These are phyloP conservation scores for Cyclospora cayetanensis DNA, from an alignment of 169 alveolate genomes.

Conservation along the genomic window DNA sequence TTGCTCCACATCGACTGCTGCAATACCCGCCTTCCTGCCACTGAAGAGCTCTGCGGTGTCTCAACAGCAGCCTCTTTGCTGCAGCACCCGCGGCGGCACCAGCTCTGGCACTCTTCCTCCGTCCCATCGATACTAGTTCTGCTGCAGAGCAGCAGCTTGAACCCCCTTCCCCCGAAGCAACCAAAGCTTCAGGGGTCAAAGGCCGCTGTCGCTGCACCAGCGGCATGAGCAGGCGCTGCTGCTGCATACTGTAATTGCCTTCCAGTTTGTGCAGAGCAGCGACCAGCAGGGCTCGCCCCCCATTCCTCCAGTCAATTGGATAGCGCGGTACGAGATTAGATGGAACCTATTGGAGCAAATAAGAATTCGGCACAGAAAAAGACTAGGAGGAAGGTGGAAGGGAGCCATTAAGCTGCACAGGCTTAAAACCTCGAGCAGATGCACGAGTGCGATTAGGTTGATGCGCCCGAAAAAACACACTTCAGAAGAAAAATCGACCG, in stretches of 20 bases:
- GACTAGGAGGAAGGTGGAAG: neutral
- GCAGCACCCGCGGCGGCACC: constrained; percentile 56
- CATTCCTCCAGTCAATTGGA: constrained; percentile 91
- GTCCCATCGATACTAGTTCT: constrained; percentile 16
- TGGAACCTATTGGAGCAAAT: constrained; percentile 79
- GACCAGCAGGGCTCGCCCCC: constrained; percentile 86
- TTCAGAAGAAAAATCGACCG: too few species aligned
- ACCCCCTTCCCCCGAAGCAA: constrained; percentile 25
- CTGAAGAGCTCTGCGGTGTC: constrained; percentile 78
- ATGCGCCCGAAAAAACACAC: too few species aligned
- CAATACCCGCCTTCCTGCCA: constrained; percentile 84
- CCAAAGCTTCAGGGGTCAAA: constrained; percentile 36
- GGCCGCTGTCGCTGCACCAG: constrained; percentile 53
- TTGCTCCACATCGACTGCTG: constrained; percentile 80
- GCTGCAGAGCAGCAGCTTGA: constrained; percentile 35
- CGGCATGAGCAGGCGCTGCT: neutral
- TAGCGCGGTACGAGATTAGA: constrained; percentile 85
- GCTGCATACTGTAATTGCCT: constrained; percentile 73
- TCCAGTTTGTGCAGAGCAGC: constrained; percentile 86
- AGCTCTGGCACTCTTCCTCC: constrained; percentile 61
- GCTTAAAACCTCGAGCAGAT: neutral
- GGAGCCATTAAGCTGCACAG: neutral
- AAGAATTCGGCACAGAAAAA: neutral
- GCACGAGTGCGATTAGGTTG: too few species aligned
- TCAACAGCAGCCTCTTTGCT: constrained; percentile 37